Evolutionary conservation across 257 asterid species (phyloP).

Genomic region (Fraxinus excelsior): DNA sequence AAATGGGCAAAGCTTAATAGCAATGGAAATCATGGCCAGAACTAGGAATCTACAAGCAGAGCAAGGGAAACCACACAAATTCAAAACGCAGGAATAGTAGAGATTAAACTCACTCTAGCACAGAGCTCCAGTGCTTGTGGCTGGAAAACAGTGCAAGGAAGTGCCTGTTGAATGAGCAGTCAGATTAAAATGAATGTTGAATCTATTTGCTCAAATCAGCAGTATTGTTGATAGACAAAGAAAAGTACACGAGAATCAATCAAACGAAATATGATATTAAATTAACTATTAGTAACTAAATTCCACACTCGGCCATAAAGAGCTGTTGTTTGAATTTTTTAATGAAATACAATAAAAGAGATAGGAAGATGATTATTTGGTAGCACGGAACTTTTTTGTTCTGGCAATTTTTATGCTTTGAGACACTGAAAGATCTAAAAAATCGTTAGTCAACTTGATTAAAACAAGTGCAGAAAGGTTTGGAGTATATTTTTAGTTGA

Average conservation of each 20-base stretch:
- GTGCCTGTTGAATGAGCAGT: conserved; percentile 57
- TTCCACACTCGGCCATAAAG: not conserved
- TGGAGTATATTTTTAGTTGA: not conserved
- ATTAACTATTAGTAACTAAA: not conserved
- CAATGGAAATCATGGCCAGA: not conserved
- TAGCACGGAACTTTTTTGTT: not conserved
- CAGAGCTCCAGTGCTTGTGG: conserved; percentile 95
- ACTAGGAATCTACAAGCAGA: not conserved
- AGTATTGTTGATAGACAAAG: conserved; percentile 13
- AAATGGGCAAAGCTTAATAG: not conserved
- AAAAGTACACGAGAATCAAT: not conserved
- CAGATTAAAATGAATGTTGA: conserved; percentile 26
- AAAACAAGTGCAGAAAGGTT: not conserved
- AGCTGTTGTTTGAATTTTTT: not conserved
- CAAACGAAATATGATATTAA: not conserved
- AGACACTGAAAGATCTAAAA: conserved; percentile 2
- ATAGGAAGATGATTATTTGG: not conserved
- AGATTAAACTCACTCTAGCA: conserved; percentile 67
- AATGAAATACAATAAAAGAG: conserved; percentile 1
- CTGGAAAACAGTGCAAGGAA: conserved; percentile 76
- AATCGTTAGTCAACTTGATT: conserved; percentile 10
- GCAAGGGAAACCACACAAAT: conserved; percentile 9
- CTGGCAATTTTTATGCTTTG: not conserved
- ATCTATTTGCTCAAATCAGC: conserved; percentile 14
- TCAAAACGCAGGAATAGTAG: conserved; percentile 6